These are phyloP conservation scores for Camelina hispida DNA, from an alignment of 345 rosid species.

Conservation along the genomic window DNA sequence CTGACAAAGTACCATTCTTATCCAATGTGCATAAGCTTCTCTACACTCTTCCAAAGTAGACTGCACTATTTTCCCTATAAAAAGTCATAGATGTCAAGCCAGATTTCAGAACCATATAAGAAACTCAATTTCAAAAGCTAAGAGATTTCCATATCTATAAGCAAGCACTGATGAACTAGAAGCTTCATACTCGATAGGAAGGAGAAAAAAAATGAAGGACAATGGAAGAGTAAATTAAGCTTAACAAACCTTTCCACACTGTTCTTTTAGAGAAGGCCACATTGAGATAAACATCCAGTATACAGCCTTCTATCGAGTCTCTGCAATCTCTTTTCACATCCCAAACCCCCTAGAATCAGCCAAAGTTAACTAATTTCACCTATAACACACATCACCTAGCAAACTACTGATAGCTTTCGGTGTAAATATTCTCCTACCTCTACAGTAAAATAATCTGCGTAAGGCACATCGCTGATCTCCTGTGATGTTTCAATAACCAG, in stretches of 20 bases:
- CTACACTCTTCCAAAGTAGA: slow-evolving; percentile 87
- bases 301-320: slow-evolving; percentile 65
- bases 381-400: slow-evolving; percentile 21
- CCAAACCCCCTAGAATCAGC: slow-evolving; percentile 73
- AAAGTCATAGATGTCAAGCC: slow-evolving; percentile 28
- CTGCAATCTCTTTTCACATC: slow-evolving; percentile 61
- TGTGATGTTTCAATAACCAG: slow-evolving; percentile 86
- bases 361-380: slow-evolving; percentile 14
- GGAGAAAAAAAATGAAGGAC: slow-evolving; percentile 8
- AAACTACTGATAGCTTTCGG: not conserved
- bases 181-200: not conserved
- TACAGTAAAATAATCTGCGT: slow-evolving; percentile 86
- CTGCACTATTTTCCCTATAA: slow-evolving; percentile 86
- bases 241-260: slow-evolving; percentile 80
- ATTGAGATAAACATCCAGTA: slow-evolving; percentile 65
- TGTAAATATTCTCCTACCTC: slow-evolving; percentile 63
- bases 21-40: slow-evolving; percentile 82
- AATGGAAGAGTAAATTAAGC: slow-evolving; percentile 7
- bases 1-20: slow-evolving; percentile 59
- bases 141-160: not conserved
- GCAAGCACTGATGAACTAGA: slow-evolving; percentile 1
- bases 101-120: slow-evolving; percentile 14
- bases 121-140: slow-evolving; percentile 13
- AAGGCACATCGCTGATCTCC: slow-evolving; percentile 82
- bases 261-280: slow-evolving; percentile 90